These are phyloP conservation scores for Rhodotorula sp. DNA, from an alignment of 1,284 basidiomycete genomes.

Conservation along the genomic window DNA sequence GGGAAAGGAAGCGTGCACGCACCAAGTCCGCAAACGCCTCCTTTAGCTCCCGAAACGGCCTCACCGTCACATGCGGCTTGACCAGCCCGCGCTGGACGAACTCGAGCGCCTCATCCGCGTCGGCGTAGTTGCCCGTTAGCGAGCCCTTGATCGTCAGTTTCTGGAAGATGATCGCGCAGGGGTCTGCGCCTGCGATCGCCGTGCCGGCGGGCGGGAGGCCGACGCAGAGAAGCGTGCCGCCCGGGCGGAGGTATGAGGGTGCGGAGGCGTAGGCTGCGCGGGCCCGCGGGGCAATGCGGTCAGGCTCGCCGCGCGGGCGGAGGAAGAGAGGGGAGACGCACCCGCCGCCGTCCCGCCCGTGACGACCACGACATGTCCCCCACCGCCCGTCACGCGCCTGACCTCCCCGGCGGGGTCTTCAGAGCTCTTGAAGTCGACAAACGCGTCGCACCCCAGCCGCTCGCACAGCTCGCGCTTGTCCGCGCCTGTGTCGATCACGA, in stretches of 20 bases:
- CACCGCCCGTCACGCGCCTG: slow-evolving; percentile 27
- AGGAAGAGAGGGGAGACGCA: neutral
- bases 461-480: slow-evolving; percentile 29
- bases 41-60: slow-evolving; percentile 45
- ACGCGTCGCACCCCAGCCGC: slow-evolving; percentile 24
- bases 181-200: slow-evolving; percentile 47
- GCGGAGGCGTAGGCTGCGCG: slow-evolving; percentile 21
- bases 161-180: slow-evolving; percentile 47
- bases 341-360: slow-evolving; percentile 27
- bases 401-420: slow-evolving; percentile 16
- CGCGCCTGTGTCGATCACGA: slow-evolving; percentile 37
- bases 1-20: neutral
- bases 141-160: slow-evolving; percentile 40
- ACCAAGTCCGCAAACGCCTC: slow-evolving; percentile 44
- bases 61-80: slow-evolving; percentile 40
- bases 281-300: neutral
- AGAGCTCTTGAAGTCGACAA: slow-evolving; percentile 36
- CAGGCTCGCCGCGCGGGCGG: neutral
- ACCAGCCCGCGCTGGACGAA: slow-evolving; percentile 47
- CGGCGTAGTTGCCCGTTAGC: slow-evolving; percentile 47
- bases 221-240: slow-evolving; percentile 26
- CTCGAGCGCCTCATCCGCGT: slow-evolving; percentile 48
- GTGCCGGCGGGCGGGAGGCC: slow-evolving; percentile 34
- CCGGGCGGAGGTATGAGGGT: slow-evolving; percentile 21
- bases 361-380: slow-evolving; percentile 31